Conservation (phyloP, 257 asterid genomes). For the Ilex aquifolium region DNA sequence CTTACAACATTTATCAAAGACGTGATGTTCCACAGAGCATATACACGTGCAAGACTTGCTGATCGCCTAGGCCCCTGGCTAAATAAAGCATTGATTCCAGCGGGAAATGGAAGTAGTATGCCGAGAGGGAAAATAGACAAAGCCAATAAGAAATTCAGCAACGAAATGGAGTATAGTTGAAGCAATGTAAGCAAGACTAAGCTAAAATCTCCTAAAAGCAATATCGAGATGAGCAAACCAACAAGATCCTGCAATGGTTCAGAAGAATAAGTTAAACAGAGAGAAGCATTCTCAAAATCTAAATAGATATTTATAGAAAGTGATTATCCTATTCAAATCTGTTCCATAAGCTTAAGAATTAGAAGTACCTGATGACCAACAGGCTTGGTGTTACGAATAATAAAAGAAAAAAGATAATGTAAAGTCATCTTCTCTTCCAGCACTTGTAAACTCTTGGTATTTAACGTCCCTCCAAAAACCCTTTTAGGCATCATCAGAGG, state of each 20-base stretch:
- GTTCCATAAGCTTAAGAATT: neutral
- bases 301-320: slow-evolving; percentile 2
- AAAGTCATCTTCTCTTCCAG: slow-evolving; percentile 51
- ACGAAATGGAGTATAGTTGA: slow-evolving; percentile 72
- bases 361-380: slow-evolving; percentile 74
- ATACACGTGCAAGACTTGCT: slow-evolving; percentile 79
- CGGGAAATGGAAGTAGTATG: slow-evolving; percentile 82
- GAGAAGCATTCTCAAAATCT: slow-evolving; percentile 4
- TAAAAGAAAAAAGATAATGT: slow-evolving; percentile 43
- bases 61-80: slow-evolving; percentile 84
- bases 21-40: slow-evolving; percentile 77
- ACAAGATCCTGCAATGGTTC: slow-evolving; percentile 69
- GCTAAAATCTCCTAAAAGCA: slow-evolving; percentile 86
- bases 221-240: slow-evolving; percentile 70
- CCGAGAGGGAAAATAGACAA: slow-evolving; percentile 76
- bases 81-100: slow-evolving; percentile 80
- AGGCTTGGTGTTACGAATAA: slow-evolving; percentile 62
- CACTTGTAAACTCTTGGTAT: slow-evolving; percentile 38
- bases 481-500: slow-evolving; percentile 45
- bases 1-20: slow-evolving; percentile 81
- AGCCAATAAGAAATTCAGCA: slow-evolving; percentile 53
- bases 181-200: slow-evolving; percentile 78
- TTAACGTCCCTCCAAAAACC: slow-evolving; percentile 51
- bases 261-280: slow-evolving; percentile 10
- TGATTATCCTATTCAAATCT: neutral